Evolutionary conservation across 1,284 basidiomycete species (phyloP).

Genomic region (Puccinia triticina): DNA sequence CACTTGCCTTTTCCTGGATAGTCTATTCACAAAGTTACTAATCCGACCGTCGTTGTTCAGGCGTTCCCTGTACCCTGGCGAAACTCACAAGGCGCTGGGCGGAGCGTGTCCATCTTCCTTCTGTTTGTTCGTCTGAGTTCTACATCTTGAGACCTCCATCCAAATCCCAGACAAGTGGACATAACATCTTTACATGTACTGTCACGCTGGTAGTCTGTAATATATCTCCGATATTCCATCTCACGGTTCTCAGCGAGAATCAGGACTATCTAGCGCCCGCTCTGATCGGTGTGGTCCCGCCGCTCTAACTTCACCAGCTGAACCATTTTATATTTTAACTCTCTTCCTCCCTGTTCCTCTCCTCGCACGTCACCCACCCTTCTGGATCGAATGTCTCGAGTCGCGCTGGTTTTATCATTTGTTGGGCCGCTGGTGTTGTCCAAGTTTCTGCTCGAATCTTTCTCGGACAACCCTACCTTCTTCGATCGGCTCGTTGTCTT

Average conservation of each 20-base stretch:
- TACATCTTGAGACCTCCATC: no score
- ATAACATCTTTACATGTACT: no score
- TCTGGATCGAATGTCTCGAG: slow-evolving; percentile 22
- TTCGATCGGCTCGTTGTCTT: slow-evolving; percentile 36
- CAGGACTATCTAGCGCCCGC: not conserved
- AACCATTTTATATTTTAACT: not conserved
- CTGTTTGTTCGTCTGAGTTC: not conserved
- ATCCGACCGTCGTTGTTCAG: not conserved
- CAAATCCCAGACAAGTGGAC: no score
- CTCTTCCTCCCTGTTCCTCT: slow-evolving; percentile 5
- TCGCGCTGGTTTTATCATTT: slow-evolving; percentile 10
- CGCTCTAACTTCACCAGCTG: slow-evolving; percentile 7
- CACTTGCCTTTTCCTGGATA: slow-evolving; percentile 12
- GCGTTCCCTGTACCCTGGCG: not conserved
- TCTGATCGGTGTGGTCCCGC: not conserved
- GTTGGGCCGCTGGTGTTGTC: slow-evolving; percentile 10
- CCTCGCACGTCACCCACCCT: not conserved
- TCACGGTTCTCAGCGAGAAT: not conserved
- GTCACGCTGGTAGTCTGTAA: no score
- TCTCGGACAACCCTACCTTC: slow-evolving; percentile 19
- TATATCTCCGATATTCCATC: not conserved
- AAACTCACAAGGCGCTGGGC: not conserved
- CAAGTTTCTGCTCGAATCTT: slow-evolving; percentile 23
- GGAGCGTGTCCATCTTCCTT: not conserved
- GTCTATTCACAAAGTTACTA: slow-evolving; percentile 1